phyloP scores from a whole-genome alignment of 805 yeast species.

The Vanderwaltozyma verrucispora region DNA sequence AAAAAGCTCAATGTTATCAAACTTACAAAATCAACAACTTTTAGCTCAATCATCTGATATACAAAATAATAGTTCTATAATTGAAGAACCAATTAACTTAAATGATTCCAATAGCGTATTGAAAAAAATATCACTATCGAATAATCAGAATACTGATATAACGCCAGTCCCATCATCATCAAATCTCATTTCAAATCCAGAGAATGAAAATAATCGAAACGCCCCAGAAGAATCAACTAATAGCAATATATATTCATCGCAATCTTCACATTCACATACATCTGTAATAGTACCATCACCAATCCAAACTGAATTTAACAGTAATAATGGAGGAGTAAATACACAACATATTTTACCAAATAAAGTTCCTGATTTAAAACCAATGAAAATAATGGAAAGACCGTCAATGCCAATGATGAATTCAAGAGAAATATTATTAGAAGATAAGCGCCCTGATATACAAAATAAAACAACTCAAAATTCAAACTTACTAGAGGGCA shows the following conservation, averaged over 20 bases:
- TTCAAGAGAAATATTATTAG: slow-evolving; percentile 20
- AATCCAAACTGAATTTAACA: neutral
- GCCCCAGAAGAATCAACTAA: neutral
- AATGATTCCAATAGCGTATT: too few relatives aligned
- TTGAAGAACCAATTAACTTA: too few relatives aligned
- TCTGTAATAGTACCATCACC: neutral
- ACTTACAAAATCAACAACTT: slow-evolving; percentile 4
- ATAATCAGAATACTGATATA: too few relatives aligned
- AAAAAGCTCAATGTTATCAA: slow-evolving; percentile 28
- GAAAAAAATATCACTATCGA: too few relatives aligned
- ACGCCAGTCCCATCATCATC: too few relatives aligned
- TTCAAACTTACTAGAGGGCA: neutral
- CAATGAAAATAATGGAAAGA: slow-evolving; percentile 16
- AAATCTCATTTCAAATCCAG: neutral
- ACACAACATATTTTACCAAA: neutral
- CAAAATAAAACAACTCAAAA: neutral
- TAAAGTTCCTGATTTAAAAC: neutral
- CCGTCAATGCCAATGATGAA: slow-evolving; percentile 16
- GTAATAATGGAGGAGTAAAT: too few relatives aligned
- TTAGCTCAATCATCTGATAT: too few relatives aligned
- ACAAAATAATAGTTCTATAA: too few relatives aligned
- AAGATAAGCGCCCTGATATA: slow-evolving; percentile 6
- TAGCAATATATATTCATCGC: neutral
- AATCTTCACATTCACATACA: neutral
- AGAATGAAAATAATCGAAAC: neutral